Conservation (phyloP, 169 alveolate genomes). For the Perkinsus chesapeaki region DNA sequence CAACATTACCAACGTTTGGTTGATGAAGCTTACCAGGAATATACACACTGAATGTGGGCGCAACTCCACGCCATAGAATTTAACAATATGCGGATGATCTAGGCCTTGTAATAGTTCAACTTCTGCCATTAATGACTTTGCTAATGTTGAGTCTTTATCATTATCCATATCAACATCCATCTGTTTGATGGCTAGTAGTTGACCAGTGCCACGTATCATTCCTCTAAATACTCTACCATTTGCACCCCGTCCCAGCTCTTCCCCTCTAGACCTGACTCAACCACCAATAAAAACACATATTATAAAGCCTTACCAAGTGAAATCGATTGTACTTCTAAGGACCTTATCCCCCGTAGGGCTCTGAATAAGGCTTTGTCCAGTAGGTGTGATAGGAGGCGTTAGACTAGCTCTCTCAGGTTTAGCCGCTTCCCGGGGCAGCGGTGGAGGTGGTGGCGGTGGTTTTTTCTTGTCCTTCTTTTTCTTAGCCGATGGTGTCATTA, state of each 20-base stretch:
- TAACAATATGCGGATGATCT: conserved; percentile 52
- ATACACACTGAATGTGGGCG: conserved; percentile 44
- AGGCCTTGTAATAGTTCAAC: conserved; percentile 47
- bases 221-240: conserved; percentile 46
- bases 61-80: conserved; percentile 39
- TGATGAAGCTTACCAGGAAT: conserved; percentile 6
- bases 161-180: conserved; percentile 25
- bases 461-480: neutral
- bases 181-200: conserved; percentile 30
- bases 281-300: neutral
- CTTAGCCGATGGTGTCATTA: neutral
- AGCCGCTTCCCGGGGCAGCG: neutral
- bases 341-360: neutral
- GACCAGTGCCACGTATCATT: conserved; percentile 15
- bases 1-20: neutral
- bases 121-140: conserved; percentile 38
- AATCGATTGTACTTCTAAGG: neutral
- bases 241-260: conserved; percentile 32
- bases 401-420: neutral
- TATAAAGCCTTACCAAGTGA: neutral
- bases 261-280: neutral
- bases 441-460: neutral
- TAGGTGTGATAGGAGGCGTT: neutral
- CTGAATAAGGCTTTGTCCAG: neutral
- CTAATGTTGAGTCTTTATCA: conserved; percentile 9